Percentiles rank a stretch among this genome's conserved stretches.
These are phyloP conservation scores for Daucus carota DNA, from an alignment of 129 eudicot species.

Conservation along the genomic window DNA sequence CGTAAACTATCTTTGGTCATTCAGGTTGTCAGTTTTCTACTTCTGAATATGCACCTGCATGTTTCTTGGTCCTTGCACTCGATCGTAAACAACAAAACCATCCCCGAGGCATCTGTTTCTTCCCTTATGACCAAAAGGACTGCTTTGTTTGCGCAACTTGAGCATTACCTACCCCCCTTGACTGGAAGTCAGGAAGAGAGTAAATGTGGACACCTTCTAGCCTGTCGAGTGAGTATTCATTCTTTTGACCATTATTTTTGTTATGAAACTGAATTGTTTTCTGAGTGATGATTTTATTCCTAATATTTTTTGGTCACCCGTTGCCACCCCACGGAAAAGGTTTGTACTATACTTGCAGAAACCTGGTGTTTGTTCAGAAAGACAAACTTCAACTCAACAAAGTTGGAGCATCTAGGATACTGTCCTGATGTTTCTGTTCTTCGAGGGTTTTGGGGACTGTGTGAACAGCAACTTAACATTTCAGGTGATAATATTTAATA, in stretches of 20 bases:
- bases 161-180: slow-evolving; percentile 34
- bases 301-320: slow-evolving; percentile 13
- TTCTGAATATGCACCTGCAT: slow-evolving; percentile 92
- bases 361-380: slow-evolving; percentile 73
- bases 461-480: slow-evolving; percentile 62
- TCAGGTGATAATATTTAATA: slow-evolving; percentile 45
- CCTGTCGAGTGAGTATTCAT: slow-evolving; percentile 54
- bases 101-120: slow-evolving; percentile 52
- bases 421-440: slow-evolving; percentile 50
- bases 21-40: slow-evolving; percentile 76
- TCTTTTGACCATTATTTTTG: background rate
- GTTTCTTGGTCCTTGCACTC: slow-evolving; percentile 70
- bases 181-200: slow-evolving; percentile 44
- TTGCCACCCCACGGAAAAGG: slow-evolving; percentile 28
- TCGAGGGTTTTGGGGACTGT: slow-evolving; percentile 63
- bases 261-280: background rate
- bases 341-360: slow-evolving; percentile 77
- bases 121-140: slow-evolving; percentile 61
- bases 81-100: slow-evolving; percentile 45
- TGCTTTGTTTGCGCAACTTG: slow-evolving; percentile 60
- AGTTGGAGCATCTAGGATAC: slow-evolving; percentile 63
- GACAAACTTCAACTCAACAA: slow-evolving; percentile 50
- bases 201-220: slow-evolving; percentile 48
- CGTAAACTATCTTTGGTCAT: slow-evolving; percentile 1
- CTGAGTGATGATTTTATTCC: slow-evolving; percentile 5